A percentile compares a stretch with the other conserved stretches of the same genome.
Conservation (phyloP, 1,139 yeast species). For the Lodderomyces theae region DNA sequence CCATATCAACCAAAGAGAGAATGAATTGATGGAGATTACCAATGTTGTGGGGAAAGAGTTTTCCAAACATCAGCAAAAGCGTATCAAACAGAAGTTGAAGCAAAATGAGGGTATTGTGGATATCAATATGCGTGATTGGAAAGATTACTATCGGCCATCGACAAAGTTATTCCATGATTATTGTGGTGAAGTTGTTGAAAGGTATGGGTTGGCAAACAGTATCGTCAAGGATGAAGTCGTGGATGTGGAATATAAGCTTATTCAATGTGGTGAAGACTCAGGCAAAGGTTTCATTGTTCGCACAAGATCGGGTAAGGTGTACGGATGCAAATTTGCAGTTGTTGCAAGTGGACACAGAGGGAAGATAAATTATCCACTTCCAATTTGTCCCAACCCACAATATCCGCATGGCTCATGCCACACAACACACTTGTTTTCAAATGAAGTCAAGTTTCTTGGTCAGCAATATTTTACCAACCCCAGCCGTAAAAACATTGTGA, state of each 20-base stretch:
- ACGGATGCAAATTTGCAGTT: constrained; percentile 37
- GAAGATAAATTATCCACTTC: constrained; percentile 32
- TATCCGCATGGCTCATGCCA: constrained; percentile 39
- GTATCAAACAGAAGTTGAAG: not conserved
- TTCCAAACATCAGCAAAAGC: constrained; percentile 36
- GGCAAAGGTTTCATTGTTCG: constrained; percentile 32
- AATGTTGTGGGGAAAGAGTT: constrained; percentile 48
- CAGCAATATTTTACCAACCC: constrained; percentile 8
- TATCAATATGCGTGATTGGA: constrained; percentile 46
- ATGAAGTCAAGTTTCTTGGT: constrained; percentile 24
- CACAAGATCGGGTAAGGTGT: constrained; percentile 26
- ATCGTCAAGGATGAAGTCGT: constrained; percentile 37
- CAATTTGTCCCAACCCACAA: constrained; percentile 11
- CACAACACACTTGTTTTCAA: constrained; percentile 39
- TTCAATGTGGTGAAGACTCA: constrained; percentile 23
- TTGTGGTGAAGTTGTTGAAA: constrained; percentile 32
- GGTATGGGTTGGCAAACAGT: constrained; percentile 30
- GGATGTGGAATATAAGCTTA: constrained; percentile 28
- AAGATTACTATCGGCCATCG: constrained; percentile 47
- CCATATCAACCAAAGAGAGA: constrained; percentile 28
- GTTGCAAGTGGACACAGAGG: constrained; percentile 46
- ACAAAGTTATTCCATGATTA: constrained; percentile 40
- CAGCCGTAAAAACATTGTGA: constrained; percentile 25
- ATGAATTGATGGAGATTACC: constrained; percentile 40
- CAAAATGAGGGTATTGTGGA: constrained; percentile 32